phyloP scores from a whole-genome alignment of 2,329 filamentous ascomycete genomes.

The Boeremia lycopersici region DNA sequence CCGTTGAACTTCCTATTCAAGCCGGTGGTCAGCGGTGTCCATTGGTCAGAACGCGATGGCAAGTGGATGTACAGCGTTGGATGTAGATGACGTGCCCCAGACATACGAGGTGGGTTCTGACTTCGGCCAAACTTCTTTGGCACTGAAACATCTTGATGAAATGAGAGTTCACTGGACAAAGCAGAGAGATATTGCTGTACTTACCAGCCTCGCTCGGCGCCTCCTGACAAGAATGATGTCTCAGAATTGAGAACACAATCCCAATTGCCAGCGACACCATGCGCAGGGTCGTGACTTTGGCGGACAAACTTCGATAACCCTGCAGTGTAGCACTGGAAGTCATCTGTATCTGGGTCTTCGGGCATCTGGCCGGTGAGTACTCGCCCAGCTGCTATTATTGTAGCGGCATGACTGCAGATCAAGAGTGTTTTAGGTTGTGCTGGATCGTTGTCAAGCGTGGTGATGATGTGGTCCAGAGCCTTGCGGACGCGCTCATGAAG shows the following conservation, averaged over 20 bases:
- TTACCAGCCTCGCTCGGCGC: conserved; percentile 88
- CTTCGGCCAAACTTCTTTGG: conserved; percentile 16
- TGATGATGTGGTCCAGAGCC: conserved; percentile 72
- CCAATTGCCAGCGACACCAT: conserved; percentile 78
- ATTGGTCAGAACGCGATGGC: not conserved
- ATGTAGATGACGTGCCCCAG: conserved; percentile 7
- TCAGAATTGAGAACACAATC: conserved; percentile 80
- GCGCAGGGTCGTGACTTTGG: conserved; percentile 54
- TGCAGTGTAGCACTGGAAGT: conserved; percentile 86
- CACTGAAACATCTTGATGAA: conserved; percentile 2
- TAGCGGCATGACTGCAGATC: conserved; percentile 88
- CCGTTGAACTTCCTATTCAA: conserved; percentile 43
- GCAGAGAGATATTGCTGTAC: conserved; percentile 16
- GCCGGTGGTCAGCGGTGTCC: not conserved
- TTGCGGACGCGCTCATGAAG: conserved; percentile 81
- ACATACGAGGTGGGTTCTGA: conserved; percentile 5
- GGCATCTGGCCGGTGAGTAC: conserved; percentile 81
- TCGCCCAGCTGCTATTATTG: conserved; percentile 84
- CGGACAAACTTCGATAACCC: conserved; percentile 73
- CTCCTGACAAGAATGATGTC: conserved; percentile 78
- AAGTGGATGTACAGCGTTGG: not conserved
- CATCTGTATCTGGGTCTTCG: conserved; percentile 70
- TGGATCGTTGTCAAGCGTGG: conserved; percentile 69
- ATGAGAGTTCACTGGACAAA: conserved; percentile 1
- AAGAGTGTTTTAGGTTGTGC: conserved; percentile 71